Percentiles rank a stretch among this genome's conserved stretches.
Evolutionary conservation across 805 yeast genomes (phyloP).

Genomic region (Ogataea dorogensis): DNA sequence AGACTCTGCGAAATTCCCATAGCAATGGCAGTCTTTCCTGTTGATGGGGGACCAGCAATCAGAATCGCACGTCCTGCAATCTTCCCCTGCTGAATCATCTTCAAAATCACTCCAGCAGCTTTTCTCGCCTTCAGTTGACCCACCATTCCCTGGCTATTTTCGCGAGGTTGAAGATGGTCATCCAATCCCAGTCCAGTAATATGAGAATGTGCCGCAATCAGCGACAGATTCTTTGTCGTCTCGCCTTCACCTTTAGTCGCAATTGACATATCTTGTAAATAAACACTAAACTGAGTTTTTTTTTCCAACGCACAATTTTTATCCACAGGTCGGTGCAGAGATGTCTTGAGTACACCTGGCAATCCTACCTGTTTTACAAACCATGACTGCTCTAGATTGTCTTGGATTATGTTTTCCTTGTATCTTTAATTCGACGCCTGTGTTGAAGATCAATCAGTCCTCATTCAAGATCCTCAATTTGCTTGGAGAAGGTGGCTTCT

Average conservation of each 20-base stretch:
- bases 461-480: slow-evolving; percentile 62
- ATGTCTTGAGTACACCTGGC: slow-evolving; percentile 5
- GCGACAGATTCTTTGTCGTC: slow-evolving; percentile 24
- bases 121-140: slow-evolving; percentile 77
- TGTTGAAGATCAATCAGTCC: slow-evolving; percentile 58
- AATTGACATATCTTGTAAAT: slow-evolving; percentile 18
- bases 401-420: slow-evolving; percentile 44
- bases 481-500: slow-evolving; percentile 89
- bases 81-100: slow-evolving; percentile 85
- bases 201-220: slow-evolving; percentile 89
- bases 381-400: slow-evolving; percentile 17
- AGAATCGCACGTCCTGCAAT: slow-evolving; percentile 96
- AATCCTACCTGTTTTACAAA: slow-evolving; percentile 1
- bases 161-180: slow-evolving; percentile 81
- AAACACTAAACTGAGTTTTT: slow-evolving; percentile 11
- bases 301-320: slow-evolving; percentile 11
- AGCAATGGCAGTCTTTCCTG: slow-evolving; percentile 97
- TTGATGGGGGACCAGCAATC: slow-evolving; percentile 97
- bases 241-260: slow-evolving; percentile 20
- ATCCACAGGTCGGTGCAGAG: slow-evolving; percentile 11
- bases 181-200: slow-evolving; percentile 93
- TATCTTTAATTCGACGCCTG: slow-evolving; percentile 44
- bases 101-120: slow-evolving; percentile 94
- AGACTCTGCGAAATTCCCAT: slow-evolving; percentile 93
- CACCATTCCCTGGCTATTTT: slow-evolving; percentile 84